Conservation (phyloP, 2,329 filamentous ascomycete genomes). For the Chaetomiaceae sp. region DNA sequence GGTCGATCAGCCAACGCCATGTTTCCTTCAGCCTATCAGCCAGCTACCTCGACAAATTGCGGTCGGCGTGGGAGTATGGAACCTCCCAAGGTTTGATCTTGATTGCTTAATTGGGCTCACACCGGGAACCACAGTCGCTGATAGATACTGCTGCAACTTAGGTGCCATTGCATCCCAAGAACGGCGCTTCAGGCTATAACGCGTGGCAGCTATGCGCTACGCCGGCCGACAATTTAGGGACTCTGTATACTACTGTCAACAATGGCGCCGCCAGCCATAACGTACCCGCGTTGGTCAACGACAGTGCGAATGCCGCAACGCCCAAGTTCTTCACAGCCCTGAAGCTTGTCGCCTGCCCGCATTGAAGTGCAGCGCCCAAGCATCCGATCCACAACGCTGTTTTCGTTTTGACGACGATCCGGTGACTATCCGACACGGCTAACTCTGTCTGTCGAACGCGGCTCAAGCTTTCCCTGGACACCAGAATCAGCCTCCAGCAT, state of each 20-base stretch:
- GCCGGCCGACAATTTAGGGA: not conserved
- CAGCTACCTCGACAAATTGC: constrained; percentile 15
- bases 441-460: not conserved
- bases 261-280: too few species aligned
- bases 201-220: constrained; percentile 16
- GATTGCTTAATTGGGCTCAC: constrained; percentile 24
- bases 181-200: constrained; percentile 20
- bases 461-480: not conserved
- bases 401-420: not conserved
- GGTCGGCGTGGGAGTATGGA: constrained; percentile 22
- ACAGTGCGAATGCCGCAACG: too few species aligned
- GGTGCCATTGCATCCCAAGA: constrained; percentile 8
- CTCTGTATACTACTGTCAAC: not conserved
- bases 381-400: not conserved
- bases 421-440: not conserved
- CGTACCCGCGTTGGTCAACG: too few species aligned
- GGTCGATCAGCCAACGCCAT: constrained; percentile 13
- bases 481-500: not conserved
- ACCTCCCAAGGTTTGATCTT: constrained; percentile 24
- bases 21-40: constrained; percentile 19
- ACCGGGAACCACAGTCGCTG: constrained; percentile 20
- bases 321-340: too few species aligned
- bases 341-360: too few species aligned
- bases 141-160: constrained; percentile 17
- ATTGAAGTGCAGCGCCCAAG: not conserved